Conservation (phyloP, 2,329 filamentous ascomycete species). For the Neopestalotiopsis clavispora region DNA sequence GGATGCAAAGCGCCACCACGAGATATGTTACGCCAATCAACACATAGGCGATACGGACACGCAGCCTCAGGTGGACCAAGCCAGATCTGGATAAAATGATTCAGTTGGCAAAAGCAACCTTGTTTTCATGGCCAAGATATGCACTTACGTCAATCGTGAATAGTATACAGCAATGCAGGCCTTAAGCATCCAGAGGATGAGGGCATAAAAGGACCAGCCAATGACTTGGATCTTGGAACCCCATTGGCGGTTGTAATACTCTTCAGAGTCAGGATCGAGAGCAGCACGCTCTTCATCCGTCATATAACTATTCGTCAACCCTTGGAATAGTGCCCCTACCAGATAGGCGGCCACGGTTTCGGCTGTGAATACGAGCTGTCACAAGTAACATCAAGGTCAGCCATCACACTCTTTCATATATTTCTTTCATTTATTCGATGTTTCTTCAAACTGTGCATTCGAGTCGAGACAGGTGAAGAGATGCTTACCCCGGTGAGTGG, state of each 20-base stretch:
- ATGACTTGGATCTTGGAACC: conserved; percentile 24
- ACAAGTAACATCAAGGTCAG: neutral
- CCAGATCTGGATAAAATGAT: conserved; percentile 1
- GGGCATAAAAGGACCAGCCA: conserved; percentile 16
- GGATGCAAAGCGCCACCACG: conserved; percentile 17
- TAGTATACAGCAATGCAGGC: conserved; percentile 21
- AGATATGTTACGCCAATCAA: conserved; percentile 19
- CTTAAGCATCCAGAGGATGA: conserved; percentile 23
- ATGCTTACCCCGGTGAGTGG: conserved; percentile 26
- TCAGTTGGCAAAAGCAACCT: conserved; percentile 4
- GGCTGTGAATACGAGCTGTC: conserved; percentile 6
- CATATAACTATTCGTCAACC: conserved; percentile 60
- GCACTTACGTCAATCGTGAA: conserved; percentile 19
- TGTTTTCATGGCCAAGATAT: neutral
- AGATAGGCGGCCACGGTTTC: conserved; percentile 45
- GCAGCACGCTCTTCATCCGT: conserved; percentile 49
- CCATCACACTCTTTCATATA: neutral
- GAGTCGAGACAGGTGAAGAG: too few species aligned
- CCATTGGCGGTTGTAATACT: conserved; percentile 38
- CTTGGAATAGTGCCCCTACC: conserved; percentile 49
- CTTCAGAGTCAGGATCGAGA: conserved; percentile 44
- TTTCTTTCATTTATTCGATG: neutral
- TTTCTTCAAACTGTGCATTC: neutral
- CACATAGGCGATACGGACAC: conserved; percentile 17
- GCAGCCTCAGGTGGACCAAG: conserved; percentile 15